These are phyloP conservation scores for Orbilia javanica DNA, from an alignment of 2,329 filamentous ascomycete species.

Conservation along the genomic window DNA sequence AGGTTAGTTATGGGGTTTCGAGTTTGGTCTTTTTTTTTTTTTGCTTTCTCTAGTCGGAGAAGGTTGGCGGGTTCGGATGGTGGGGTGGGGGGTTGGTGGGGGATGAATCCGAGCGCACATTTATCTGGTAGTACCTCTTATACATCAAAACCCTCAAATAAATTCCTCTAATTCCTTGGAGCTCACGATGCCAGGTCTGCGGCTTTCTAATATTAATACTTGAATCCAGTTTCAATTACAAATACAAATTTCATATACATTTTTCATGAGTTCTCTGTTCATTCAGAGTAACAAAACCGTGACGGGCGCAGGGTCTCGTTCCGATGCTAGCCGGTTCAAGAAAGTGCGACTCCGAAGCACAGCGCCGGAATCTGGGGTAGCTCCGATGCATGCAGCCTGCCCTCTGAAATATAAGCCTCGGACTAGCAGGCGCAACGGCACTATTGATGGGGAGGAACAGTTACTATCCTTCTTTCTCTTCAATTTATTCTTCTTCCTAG, in stretches of 20 bases:
- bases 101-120: constrained; percentile 1
- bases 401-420: constrained; percentile 38
- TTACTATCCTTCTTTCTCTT: not conserved
- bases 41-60: not conserved
- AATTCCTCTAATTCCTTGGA: not conserved
- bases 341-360: constrained; percentile 48
- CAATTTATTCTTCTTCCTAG: constrained; percentile 1
- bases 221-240: not conserved
- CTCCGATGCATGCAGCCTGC: constrained; percentile 44
- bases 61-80: constrained; percentile 12
- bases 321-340: constrained; percentile 58
- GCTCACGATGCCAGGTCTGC: constrained; percentile 14
- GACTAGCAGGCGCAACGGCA: constrained; percentile 5
- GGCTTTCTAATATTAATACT: not conserved
- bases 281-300: not conserved
- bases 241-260: constrained; percentile 7
- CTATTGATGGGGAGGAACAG: not conserved
- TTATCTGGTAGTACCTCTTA: constrained; percentile 5
- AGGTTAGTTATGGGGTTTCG: constrained; percentile 50
- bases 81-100: constrained; percentile 9
- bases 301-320: constrained; percentile 41
- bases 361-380: constrained; percentile 55
- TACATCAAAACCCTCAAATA: not conserved
- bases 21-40: constrained; percentile 18
- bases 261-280: not conserved